Base-by-base conservation (phyloP, 2,329 filamentous ascomycete species). In the Colletotrichum sp. region DNA sequence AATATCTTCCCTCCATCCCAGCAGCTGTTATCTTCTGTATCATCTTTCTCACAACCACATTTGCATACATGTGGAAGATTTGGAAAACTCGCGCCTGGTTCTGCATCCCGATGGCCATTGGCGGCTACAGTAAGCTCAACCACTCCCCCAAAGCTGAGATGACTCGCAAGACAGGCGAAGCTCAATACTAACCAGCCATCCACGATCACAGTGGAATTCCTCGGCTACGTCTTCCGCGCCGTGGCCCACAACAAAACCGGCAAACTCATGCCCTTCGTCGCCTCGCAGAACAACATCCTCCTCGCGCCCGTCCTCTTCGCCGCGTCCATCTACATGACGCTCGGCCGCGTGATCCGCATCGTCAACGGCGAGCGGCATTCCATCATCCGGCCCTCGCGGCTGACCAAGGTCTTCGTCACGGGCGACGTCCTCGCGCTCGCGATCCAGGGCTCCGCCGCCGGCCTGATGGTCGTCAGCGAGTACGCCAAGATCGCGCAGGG, bases 381-480 rank as follows among this genome's bases (percentile, higher is more conserved):
- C 3, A 68, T 85, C 32, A 80, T 87, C n/a, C 80, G 76, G 5
- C 77, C 81, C 7, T 75, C 74, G 5, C 88, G 87, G 85, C 80
- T 92, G 6, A 92, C 90, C 4, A 89, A 86, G 67, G 83, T 89
- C 34, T 92, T 92, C 75, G 89, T 93, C 5, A 69, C 80, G 6
- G 89, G 90, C 34, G 90, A 92, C 76, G 72, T 86, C 39, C 80
- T 83, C 0, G 84, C 84, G 0, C 81, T 82, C 1, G 75, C 85
- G 24, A 84, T 83, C 65, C 83, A 84, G 71, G 76, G 78, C 49
- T 78, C 78, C 69, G 83, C 81, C 6, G 83, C 80, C 24, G 84
- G 81, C 7, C 57, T 83, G 8, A 78, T 81, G 21, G 79, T 80
- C 70, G 64, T 82, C 2, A 88, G 88, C 10, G 81, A 87, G 65